phyloP scores from a whole-genome alignment of 2,329 filamentous ascomycete species.

The Neofusicoccum sp. region DNA sequence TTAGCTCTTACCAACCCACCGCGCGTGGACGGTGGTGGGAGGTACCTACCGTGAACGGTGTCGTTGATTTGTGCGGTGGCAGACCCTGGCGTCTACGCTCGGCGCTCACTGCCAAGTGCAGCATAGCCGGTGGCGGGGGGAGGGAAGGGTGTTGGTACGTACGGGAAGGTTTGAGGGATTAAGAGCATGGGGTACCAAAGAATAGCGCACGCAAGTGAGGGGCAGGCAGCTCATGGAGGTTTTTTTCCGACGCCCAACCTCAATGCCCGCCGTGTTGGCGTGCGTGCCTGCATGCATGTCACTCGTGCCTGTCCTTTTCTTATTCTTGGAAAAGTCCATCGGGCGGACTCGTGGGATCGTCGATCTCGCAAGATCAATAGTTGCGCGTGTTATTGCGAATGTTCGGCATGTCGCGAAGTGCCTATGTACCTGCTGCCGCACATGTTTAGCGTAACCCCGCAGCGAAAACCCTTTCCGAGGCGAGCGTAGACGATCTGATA shows the following conservation, averaged over 20 bases:
- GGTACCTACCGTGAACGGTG: too few species aligned
- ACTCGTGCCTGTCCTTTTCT: slow-evolving; percentile 6
- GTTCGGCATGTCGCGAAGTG: too few species aligned
- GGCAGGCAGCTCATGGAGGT: background rate
- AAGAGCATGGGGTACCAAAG: background rate
- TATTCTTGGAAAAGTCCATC: background rate
- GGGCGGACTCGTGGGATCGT: background rate
- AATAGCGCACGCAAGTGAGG: slow-evolving; percentile 1
- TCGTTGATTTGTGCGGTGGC: too few species aligned
- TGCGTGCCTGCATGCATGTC: slow-evolving; percentile 12
- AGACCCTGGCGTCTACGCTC: too few species aligned
- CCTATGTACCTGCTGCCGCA: too few species aligned
- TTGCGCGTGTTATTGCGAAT: too few species aligned
- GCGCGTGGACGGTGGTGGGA: too few species aligned
- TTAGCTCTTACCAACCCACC: too few species aligned
- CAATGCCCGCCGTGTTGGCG: background rate
- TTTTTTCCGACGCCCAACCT: background rate
- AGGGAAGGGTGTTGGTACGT: background rate
- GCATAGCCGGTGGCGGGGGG: background rate
- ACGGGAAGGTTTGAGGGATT: background rate
- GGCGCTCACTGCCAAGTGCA: slow-evolving; percentile 6
- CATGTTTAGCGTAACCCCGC: slow-evolving; percentile 5
- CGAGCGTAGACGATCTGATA: background rate
- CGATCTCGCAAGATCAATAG: slow-evolving; percentile 3
- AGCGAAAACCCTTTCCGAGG: background rate